Percentiles rank a stretch among this genome's conserved stretches.
Conservation (phyloP, 352 stramenopile species). For the Blastocystis hominis region DNA sequence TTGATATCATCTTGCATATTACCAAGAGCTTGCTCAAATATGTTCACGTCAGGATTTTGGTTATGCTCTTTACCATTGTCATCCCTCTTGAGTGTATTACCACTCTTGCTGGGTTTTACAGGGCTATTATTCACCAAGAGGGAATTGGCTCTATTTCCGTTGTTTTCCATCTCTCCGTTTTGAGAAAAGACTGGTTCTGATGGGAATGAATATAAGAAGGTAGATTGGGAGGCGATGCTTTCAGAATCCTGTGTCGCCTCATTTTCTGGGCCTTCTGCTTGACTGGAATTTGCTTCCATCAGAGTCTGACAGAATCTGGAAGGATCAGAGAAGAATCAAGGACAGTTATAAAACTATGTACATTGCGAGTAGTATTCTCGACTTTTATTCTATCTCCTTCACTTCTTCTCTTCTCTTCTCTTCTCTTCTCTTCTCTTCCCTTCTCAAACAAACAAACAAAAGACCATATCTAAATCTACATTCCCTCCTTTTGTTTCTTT, state of each 20-base stretch:
- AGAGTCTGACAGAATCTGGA: not conserved
- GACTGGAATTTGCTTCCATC: not conserved
- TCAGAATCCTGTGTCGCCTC: not conserved
- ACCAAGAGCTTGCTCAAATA: not conserved
- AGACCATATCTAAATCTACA: no score
- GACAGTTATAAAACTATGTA: no score
- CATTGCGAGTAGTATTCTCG: slow-evolving; percentile 63
- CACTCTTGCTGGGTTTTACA: no score
- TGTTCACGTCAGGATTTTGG: not conserved
- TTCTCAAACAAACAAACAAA: not conserved
- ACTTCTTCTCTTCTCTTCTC: slow-evolving; percentile 63
- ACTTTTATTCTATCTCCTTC: slow-evolving; percentile 61
- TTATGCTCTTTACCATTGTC: not conserved
- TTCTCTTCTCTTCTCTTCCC: not conserved
- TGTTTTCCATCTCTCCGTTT: no score
- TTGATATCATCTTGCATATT: not conserved
- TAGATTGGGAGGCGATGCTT: no score
- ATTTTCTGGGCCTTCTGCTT: not conserved
- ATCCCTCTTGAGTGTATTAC: not conserved
- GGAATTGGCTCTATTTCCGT: no score
- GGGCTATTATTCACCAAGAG: no score
- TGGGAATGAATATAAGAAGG: no score
- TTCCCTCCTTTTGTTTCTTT: slow-evolving; percentile 62
- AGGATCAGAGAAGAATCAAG: not conserved
- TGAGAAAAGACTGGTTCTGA: no score